Conservation (phyloP, 2,329 filamentous ascomycete species). For the Cladosporium velox region DNA sequence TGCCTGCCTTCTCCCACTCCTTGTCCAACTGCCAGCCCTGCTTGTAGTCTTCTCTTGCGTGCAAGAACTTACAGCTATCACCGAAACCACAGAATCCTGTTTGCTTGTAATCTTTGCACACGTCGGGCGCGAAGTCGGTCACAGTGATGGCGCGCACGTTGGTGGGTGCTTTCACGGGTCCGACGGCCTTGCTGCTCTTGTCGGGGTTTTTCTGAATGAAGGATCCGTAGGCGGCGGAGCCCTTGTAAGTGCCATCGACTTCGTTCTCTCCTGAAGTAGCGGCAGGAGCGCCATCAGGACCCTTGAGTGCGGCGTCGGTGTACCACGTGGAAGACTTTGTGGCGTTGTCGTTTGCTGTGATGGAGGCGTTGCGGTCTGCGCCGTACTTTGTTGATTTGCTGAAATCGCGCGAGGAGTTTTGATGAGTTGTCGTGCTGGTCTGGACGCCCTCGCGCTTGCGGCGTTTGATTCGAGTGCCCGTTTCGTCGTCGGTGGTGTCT, state of each 20-base stretch:
- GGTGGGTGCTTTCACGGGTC: conserved; percentile 82
- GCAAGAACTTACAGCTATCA: conserved; percentile 80
- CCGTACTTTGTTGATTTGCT: conserved; percentile 47
- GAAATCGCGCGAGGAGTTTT: conserved; percentile 34
- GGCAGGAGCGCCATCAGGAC: conserved; percentile 44
- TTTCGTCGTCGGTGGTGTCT: conserved; percentile 68
- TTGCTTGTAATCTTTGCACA: conserved; percentile 92
- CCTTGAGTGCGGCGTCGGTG: conserved; percentile 62
- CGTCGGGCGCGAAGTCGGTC: conserved; percentile 87
- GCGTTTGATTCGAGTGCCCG: conserved; percentile 76
- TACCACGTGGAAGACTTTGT: conserved; percentile 90
- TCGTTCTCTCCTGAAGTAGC: not conserved
- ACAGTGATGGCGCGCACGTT: conserved; percentile 90
- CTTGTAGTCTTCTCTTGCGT: conserved; percentile 76
- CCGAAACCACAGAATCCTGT: conserved; percentile 74
- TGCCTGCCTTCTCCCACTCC: conserved; percentile 83
- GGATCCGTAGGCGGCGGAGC: conserved; percentile 68
- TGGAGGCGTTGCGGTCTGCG: conserved; percentile 63
- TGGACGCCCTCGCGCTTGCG: conserved; percentile 68
- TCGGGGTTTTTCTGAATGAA: conserved; percentile 83
- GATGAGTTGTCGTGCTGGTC: conserved; percentile 64
- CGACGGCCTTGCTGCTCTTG: conserved; percentile 63
- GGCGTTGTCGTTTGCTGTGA: conserved; percentile 76
- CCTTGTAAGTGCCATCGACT: conserved; percentile 70
- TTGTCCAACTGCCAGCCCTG: conserved; percentile 93